phyloP scores from a whole-genome alignment of 148 eudicot species.

The Cornus kousa region DNA sequence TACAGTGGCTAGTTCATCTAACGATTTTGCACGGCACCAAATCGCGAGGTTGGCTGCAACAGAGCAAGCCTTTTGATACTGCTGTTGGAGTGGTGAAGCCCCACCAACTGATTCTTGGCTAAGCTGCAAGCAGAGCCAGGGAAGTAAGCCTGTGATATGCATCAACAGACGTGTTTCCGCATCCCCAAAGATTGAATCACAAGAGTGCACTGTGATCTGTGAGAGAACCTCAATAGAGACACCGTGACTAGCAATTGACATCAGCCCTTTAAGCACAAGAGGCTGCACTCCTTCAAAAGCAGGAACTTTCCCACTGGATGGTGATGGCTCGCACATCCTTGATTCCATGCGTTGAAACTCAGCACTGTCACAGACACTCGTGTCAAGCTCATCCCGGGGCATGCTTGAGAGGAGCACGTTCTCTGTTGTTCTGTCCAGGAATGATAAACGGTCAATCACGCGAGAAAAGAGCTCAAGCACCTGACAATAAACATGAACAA shows the following conservation, averaged over 20 bases:
- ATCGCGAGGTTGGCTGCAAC: constrained; percentile 80
- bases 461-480: constrained; percentile 94
- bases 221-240: constrained; percentile 93
- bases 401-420: constrained; percentile 96
- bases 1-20: constrained; percentile 81
- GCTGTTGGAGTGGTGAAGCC: constrained; percentile 66
- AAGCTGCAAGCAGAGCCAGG: constrained; percentile 95
- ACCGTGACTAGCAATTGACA: constrained; percentile 87
- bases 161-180: constrained; percentile 87
- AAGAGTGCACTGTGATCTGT: constrained; percentile 80
- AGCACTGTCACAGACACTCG: constrained; percentile 49
- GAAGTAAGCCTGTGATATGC: constrained; percentile 93
- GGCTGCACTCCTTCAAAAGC: constrained; percentile 99
- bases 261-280: constrained; percentile 90
- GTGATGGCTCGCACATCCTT: constrained; percentile 35
- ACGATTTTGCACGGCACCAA: constrained; percentile 84
- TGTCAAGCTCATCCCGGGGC: constrained; percentile 91
- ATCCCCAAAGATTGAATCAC: constrained; percentile 93
- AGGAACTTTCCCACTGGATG: constrained; percentile 64
- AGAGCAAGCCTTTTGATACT: constrained; percentile 78
- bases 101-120: constrained; percentile 61
- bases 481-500: constrained; percentile 96
- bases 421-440: constrained; percentile 89
- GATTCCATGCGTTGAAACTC: constrained; percentile 77
- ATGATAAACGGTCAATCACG: constrained; percentile 89